These are phyloP conservation scores for Stentor coeruleus DNA, from an alignment of 73 alveolate species.

Conservation along the genomic window DNA sequence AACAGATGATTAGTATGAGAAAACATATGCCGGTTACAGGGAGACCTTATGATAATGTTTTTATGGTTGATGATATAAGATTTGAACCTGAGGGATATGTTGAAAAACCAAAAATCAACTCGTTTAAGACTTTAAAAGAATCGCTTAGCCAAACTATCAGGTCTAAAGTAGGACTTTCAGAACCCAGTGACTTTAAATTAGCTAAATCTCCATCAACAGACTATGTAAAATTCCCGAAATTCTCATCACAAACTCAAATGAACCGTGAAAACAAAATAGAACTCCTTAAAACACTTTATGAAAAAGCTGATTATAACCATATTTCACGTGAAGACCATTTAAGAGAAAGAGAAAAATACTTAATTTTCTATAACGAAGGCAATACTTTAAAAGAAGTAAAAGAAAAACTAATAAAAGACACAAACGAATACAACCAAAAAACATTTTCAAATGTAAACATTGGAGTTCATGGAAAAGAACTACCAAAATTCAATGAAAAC, in stretches of 20 bases:
- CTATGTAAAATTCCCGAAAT: not conserved
- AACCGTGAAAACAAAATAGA: not conserved
- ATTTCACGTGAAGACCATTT: not conserved
- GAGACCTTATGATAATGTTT: no score
- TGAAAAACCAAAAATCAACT: no score
- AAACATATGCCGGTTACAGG: no score
- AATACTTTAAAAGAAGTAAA: not conserved
- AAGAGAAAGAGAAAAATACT: not conserved
- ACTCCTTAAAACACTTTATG: not conserved
- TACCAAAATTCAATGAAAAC: slow-evolving; percentile 31
- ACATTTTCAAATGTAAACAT: slow-evolving; percentile 16
- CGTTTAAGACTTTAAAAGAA: no score
- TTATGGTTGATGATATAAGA: no score
- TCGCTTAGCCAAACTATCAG: no score
- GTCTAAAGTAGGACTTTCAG: not conserved
- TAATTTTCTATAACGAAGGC: not conserved
- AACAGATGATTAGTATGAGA: no score
- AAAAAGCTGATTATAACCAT: not conserved
- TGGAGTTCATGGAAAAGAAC: slow-evolving; percentile 41
- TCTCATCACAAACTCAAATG: not conserved
- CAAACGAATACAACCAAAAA: not conserved
- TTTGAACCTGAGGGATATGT: no score
- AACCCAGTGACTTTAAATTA: not conserved
- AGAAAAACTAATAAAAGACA: not conserved
- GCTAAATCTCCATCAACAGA: not conserved